Evolutionary conservation across 805 yeast species (phyloP), one percentile per base, ranked within the genome.

Genomic region (Geotrichum ghanense): DNA sequence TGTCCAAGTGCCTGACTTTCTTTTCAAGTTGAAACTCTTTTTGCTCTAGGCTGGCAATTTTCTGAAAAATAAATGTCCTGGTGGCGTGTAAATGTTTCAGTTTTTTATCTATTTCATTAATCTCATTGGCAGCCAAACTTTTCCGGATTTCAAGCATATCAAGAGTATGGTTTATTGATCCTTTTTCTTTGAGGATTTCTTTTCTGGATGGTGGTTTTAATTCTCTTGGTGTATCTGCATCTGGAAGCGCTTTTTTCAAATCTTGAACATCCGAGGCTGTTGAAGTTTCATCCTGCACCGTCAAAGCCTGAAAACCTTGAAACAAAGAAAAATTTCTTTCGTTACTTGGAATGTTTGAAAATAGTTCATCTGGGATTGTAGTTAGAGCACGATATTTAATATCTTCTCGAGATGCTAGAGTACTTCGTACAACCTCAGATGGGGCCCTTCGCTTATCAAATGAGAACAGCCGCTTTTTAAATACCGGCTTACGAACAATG

Each of bases 271-370:
- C 56, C 60, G 17, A 50, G 52, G 14, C 52, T 54, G 22, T 51
- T 43, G 5, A 52, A 48, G 21, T 46, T 53, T 3, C 46, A 27
- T 20, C 44, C 42, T 43, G 31, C 41, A 46, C 37, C 7, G 20
- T 31, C 42, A 41, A 48, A 45, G 86, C 84, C 54, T 71, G 70
- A 57, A 83, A 80, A 1, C 89, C 88, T 60, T 82, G 89, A 55
- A 74, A 80, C 20, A 83, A 62, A 2, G 87, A 76, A 51, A 75
- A 76, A 26, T 47, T 46, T 20, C 55, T 43, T 22, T 53, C 45
- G 23, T 58, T 51, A 6, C 42, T 40, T 1, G 85, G 84, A 16
- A 80, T 62, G 44, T 79, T 77, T 5, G 63, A 58, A 26, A 83
- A 65, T 51, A 82, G 55, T 27, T 79, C 84, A 52, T 79, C 84